Evolutionary conservation across 371 early-diverging fungal species (phyloP), one percentile per base, ranked within the genome.

Genomic region (Rhizomucor pusillus): DNA sequence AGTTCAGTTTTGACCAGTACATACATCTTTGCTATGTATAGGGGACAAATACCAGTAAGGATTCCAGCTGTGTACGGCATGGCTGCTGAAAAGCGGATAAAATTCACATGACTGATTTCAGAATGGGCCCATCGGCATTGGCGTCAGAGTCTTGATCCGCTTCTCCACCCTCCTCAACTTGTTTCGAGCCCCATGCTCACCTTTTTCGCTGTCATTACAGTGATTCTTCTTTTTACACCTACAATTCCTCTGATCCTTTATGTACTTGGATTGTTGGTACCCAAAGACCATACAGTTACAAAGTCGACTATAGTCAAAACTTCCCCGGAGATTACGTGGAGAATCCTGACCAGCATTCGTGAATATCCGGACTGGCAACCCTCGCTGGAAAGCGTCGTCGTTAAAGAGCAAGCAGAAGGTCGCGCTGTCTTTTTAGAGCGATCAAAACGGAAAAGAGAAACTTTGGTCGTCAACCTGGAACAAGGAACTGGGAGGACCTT

Each of bases 301-400:
- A 56, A 53, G 9, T 45, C 62, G 4, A 39, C 41, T 13, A 13
- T 43, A 12, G 37, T 57, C 34, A 59, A 64, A 11, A 71, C 67
- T 5, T 65, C 63, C 3, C 61, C 67, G 2, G 64, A 69, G 9
- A 49, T 59, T 9, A 13, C 71, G 3, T 75, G 75, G 75, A 40
- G 55, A n/a, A 59, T 75, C 41, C 50, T 75, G n/a, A 75, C 68
- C 9, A 58, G 63, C 46, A 68, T 75, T 13, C 46, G 66, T 44
- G 56, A 60, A n/a, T 75, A 75, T 22, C 67, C 69, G 29, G 50
- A 54, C 4, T 75, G 75, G 75, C 69, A 69, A 36, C 55, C 66
- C 1, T 62, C 64, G 20, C 54, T 75, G 48, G 62, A 61, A n/a
- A 37, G 60, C 20, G 54, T 71, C 2, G 72, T 66, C 25, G 47